Evolutionary conservation across 2,329 filamentous ascomycete species (phyloP).

Genomic region (Fusarium sublunatum): DNA sequence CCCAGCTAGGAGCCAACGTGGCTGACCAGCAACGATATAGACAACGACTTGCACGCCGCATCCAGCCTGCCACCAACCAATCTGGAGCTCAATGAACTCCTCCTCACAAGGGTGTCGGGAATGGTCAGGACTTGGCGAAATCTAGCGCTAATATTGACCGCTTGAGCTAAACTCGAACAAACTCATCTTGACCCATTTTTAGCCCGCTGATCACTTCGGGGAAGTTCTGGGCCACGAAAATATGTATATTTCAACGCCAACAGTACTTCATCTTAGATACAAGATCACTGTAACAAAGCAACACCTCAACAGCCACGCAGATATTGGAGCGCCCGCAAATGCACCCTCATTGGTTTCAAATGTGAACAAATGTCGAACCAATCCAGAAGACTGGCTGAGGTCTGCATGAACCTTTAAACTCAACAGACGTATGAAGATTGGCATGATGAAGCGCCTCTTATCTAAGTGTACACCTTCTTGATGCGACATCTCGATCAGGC

Average conservation of each 20-base stretch:
- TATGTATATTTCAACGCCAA: slow-evolving; percentile 9
- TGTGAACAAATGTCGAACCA: not conserved
- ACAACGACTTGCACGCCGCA: no score
- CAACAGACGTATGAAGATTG: not conserved
- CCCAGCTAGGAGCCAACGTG: not conserved
- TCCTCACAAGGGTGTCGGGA: slow-evolving; percentile 35
- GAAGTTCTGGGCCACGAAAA: slow-evolving; percentile 28
- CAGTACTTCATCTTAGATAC: not conserved
- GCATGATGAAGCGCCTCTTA: not conserved
- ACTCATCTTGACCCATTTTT: slow-evolving; percentile 21
- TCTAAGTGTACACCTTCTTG: not conserved
- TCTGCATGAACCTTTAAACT: not conserved
- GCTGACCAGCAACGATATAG: not conserved
- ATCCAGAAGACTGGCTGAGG: not conserved
- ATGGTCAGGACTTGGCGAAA: slow-evolving; percentile 18
- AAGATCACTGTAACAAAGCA: not conserved
- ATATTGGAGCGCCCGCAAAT: not conserved
- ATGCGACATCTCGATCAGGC: slow-evolving; percentile 15
- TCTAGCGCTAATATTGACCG: slow-evolving; percentile 18
- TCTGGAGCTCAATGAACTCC: no score
- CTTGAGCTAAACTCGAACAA: slow-evolving; percentile 34
- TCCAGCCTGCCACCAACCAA: no score
- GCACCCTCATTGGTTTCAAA: not conserved
- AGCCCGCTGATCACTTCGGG: slow-evolving; percentile 29
- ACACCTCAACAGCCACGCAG: not conserved